These are phyloP conservation scores for Berberis vulgaris DNA, from an alignment of 164 flowering plant genomes.

Conservation along the genomic window DNA sequence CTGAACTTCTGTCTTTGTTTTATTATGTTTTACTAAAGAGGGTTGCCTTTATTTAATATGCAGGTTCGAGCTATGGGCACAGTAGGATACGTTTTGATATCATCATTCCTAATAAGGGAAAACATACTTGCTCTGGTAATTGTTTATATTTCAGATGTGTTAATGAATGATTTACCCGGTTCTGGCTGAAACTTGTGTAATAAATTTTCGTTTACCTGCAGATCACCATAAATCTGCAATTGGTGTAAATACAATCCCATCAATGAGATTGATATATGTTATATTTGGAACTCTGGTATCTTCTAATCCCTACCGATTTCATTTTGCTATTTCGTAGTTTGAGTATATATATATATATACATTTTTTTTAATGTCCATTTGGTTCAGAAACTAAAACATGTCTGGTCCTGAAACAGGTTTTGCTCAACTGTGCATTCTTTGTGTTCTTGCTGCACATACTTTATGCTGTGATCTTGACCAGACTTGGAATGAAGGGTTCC, in stretches of 20 bases:
- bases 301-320: not conserved
- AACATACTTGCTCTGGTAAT: conserved; percentile 85
- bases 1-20: not conserved
- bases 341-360: not conserved
- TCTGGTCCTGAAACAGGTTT: conserved; percentile 41
- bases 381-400: conserved; percentile 1
- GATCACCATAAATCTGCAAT: conserved; percentile 78
- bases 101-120: conserved; percentile 88
- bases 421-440: conserved; percentile 69
- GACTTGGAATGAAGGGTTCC: conserved; percentile 73
- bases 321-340: not conserved
- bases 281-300: conserved; percentile 71
- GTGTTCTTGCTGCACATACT: conserved; percentile 80
- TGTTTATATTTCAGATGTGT: not conserved
- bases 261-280: conserved; percentile 63
- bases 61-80: conserved; percentile 85
- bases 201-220: conserved; percentile 26
- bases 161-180: not conserved
- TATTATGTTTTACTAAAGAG: conserved; percentile 4
- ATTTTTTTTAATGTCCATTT: not conserved
- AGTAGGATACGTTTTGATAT: conserved; percentile 60
- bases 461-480: conserved; percentile 62
- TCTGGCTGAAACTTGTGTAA: not conserved
- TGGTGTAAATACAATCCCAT: conserved; percentile 59
- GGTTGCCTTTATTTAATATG: conserved; percentile 12